phyloP scores from a whole-genome alignment of 192 early-diverging fungal genomes.

The Coemansia sp. region DNA sequence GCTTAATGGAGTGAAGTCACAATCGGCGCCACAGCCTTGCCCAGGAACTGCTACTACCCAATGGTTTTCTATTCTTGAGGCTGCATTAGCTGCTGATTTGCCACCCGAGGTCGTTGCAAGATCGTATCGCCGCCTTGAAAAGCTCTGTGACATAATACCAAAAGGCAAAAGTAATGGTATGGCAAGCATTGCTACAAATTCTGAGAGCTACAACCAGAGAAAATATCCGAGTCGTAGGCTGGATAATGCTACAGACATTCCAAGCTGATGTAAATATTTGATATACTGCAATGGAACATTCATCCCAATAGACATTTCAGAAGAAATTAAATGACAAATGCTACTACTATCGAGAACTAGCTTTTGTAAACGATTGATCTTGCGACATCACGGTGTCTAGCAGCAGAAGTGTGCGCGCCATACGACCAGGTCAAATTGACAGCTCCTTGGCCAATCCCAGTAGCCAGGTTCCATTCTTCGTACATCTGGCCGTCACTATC shows the following conservation, averaged over 20 bases:
- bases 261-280: background rate
- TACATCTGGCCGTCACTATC: slow-evolving; percentile 3
- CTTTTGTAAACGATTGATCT: background rate
- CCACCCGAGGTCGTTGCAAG: slow-evolving; percentile 41
- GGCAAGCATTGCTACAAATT: background rate
- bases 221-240: background rate
- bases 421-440: slow-evolving; percentile 7
- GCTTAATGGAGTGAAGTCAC: background rate
- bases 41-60: slow-evolving; percentile 1
- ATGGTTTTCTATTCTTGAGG: slow-evolving; percentile 35
- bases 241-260: background rate
- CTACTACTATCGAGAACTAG: background rate
- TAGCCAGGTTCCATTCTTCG: slow-evolving; percentile 7
- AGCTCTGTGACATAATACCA: slow-evolving; percentile 22
- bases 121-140: slow-evolving; percentile 26
- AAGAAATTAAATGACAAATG: background rate
- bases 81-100: slow-evolving; percentile 26
- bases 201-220: background rate
- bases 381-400: slow-evolving; percentile 1
- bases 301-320: background rate
- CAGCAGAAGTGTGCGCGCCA: background rate
- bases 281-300: background rate
- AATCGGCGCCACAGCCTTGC: background rate
- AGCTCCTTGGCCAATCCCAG: slow-evolving; percentile 5
- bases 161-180: background rate